Base-by-base conservation (phyloP, 2,329 filamentous ascomycete genomes). In the Fusarium brachygibbosum region DNA sequence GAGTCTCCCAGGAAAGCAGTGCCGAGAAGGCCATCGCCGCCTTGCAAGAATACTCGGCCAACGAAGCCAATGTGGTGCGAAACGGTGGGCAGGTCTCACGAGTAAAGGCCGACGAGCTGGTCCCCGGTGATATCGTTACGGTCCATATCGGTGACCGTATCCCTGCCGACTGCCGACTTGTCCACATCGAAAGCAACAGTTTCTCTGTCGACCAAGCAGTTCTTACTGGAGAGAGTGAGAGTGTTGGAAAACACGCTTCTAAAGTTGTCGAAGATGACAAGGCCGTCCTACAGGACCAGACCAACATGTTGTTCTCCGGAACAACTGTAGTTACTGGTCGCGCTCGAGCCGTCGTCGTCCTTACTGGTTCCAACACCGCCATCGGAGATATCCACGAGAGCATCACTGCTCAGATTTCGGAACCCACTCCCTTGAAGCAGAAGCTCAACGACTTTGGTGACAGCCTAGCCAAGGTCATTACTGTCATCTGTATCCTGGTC, bases 311-410 rank as follows among this genome's bases (percentile, higher is more conserved):
- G 64, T 99, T 99, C 82, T 99, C 97, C 2, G 97, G 97, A 75
- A 99, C 97, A 8, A 98, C 96, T 5, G 94, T 99, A 19, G 95
- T 98, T 21, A 97, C 92, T 69, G 96, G 96, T 66, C 93, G 95
- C 79, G 97, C 96, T 51, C 94, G 89, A 74, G 96, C 96, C 42
- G 83, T 98, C 54, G 96, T 99, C 28, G 94, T 94, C 67, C 82
- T 97, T 77, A 99, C 96, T 19, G 96, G 96, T 71, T 87, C 90
- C 48, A 92, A 89, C 76, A 99, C 96, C 28, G 96, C 96, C 37
- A 99, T 99, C 81, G 96, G 96, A 75, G 96, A 98, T 79, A 99
- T 99, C 70, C 96, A 99, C 79, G 96, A 98, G 82, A 98, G 94
- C 84, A 99, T 99, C 78, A 94, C 94, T 9, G 92, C 95, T 37